A percentile compares a stretch with the other conserved stretches of the same genome.
Conservation (phyloP, 192 early-diverging fungal genomes). For the Coemansia sp. region DNA sequence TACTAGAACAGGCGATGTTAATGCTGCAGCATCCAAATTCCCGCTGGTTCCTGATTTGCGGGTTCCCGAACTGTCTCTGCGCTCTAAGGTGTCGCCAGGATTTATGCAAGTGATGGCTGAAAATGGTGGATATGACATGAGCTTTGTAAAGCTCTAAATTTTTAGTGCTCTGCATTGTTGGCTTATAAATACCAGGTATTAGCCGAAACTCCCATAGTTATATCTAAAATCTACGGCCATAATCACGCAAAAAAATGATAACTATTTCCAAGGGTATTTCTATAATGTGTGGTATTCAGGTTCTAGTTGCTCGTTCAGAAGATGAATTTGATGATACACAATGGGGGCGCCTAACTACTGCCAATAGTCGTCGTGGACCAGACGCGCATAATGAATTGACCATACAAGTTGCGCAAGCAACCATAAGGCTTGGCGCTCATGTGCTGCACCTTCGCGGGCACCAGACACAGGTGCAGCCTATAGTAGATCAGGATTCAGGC, state of each 20-base stretch:
- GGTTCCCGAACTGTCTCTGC: constrained; percentile 27
- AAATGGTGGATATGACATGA: constrained; percentile 49
- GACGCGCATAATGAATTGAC: constrained; percentile 15
- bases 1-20: neutral
- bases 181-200: neutral
- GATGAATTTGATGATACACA: neutral
- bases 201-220: too few relatives aligned
- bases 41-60: constrained; percentile 24
- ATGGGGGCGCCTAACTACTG: constrained; percentile 19
- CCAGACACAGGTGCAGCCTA: constrained; percentile 58
- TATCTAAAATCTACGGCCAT: too few relatives aligned
- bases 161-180: too few relatives aligned
- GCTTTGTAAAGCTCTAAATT: constrained; percentile 26
- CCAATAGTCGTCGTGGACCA: constrained; percentile 40
- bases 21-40: constrained; percentile 10
- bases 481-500: constrained; percentile 40
- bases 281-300: constrained; percentile 42
- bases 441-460: constrained; percentile 73
- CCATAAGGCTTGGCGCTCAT: constrained; percentile 27
- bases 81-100: constrained; percentile 39
- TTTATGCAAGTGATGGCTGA: constrained; percentile 38
- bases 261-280: neutral
- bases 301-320: constrained; percentile 13
- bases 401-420: neutral
- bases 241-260: too few relatives aligned